phyloP scores from a whole-genome alignment of 352 stramenopile species.

The Pythium dissimile region DNA sequence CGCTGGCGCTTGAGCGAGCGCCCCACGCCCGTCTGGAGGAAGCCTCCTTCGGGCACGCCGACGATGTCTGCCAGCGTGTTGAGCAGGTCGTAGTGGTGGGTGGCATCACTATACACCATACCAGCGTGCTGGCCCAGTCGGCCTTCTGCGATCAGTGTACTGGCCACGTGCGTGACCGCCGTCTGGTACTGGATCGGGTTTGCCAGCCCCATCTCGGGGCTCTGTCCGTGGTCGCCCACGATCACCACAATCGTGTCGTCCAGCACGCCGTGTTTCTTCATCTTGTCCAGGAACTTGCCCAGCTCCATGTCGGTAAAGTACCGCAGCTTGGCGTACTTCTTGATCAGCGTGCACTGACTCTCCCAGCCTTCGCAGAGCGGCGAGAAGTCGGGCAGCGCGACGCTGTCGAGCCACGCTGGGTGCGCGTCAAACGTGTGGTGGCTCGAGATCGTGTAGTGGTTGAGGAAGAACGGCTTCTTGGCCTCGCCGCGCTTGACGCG shows the following conservation, averaged over 20 bases:
- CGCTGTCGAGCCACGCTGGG: constrained; percentile 34
- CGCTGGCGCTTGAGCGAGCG: constrained; percentile 36
- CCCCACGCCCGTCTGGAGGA: constrained; percentile 18
- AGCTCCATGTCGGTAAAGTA: constrained; percentile 47
- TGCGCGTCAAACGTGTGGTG: constrained; percentile 34
- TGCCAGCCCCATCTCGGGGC: constrained; percentile 27
- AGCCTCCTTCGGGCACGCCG: constrained; percentile 12
- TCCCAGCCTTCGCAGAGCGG: constrained; percentile 15
- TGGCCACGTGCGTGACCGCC: constrained; percentile 23
- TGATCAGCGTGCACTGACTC: constrained; percentile 7
- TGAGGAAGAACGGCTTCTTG: constrained; percentile 54
- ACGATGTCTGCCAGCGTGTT: constrained; percentile 22
- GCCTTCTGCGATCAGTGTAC: constrained; percentile 13
- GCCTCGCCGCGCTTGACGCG: constrained; percentile 19
- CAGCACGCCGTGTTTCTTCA: constrained; percentile 34
- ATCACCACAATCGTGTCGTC: constrained; percentile 54
- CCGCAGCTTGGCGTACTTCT: constrained; percentile 38
- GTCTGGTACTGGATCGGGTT: constrained; percentile 22
- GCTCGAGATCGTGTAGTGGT: constrained; percentile 58
- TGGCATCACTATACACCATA: constrained; percentile 4
- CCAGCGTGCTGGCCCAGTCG: constrained; percentile 11
- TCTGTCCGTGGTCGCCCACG: constrained; percentile 42
- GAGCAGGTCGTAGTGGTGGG: constrained; percentile 18
- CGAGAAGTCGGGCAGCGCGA: constrained; percentile 35
- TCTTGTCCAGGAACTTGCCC: constrained; percentile 48